Conservation (phyloP, 257 asterid species). For the Ilex aquifolium region DNA sequence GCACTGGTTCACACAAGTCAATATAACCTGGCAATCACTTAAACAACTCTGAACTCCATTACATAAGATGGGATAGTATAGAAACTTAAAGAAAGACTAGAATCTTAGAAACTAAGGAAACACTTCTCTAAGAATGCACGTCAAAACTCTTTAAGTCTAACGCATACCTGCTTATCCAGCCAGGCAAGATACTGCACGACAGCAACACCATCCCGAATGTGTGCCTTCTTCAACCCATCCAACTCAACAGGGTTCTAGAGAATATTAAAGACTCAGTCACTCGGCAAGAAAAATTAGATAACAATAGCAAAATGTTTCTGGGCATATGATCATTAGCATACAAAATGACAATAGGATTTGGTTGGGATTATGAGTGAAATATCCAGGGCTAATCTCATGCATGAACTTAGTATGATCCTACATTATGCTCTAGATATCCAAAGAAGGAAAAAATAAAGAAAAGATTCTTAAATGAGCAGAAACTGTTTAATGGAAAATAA, state of each 20-base stretch:
- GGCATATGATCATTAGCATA: background rate
- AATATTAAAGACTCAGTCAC: slow-evolving; percentile 16
- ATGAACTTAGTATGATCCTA: no score
- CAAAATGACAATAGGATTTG: no score
- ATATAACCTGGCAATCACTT: background rate
- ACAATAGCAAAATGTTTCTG: background rate
- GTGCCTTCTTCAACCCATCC: slow-evolving; percentile 90
- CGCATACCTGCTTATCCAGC: slow-evolving; percentile 79
- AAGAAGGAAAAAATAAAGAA: no score
- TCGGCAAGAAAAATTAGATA: slow-evolving; percentile 8
- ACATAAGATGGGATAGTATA: background rate
- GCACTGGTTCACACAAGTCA: background rate
- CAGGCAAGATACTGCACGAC: slow-evolving; percentile 90
- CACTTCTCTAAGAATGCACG: background rate
- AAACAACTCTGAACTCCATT: background rate
- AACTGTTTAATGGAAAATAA: no score
- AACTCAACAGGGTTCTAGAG: slow-evolving; percentile 85
- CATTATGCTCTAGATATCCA: no score
- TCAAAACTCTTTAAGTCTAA: slow-evolving; percentile 5
- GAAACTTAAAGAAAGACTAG: background rate
- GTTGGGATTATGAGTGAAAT: no score
- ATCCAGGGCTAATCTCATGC: no score
- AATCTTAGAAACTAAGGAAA: background rate
- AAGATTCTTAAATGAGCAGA: no score
- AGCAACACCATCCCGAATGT: slow-evolving; percentile 94